Evolutionary conservation across 345 rosid species (phyloP), one percentile per base, ranked within the genome.

Genomic region (Psidium guajava): DNA sequence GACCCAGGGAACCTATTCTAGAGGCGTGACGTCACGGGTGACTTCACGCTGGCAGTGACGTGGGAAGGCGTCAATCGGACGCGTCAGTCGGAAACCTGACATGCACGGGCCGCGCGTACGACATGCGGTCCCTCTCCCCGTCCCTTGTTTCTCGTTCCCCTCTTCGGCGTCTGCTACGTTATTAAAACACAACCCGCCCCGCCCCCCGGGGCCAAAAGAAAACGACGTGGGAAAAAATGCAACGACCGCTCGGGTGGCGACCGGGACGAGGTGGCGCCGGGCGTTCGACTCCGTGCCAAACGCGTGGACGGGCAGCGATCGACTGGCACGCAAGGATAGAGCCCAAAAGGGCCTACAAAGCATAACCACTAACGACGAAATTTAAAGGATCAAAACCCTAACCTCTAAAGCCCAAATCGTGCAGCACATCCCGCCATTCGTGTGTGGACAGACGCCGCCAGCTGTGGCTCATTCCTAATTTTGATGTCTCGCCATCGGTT

Each of bases 371-470:
- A 1, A 47, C 49, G 1, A 8, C 49, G 49, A 49, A 49, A 49
- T 49, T 49, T 49, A 49, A 49, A 49, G 50, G 50, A 49, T 49
- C 11, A 1, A 49, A 49, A 47, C 49, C 0, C 47, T 11, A 47
- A 8, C 5, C 42, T 42, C 6, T 42, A 40, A 42, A 5, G 44
- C 50, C 50, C 9, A 47, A 64, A 0, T 1, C 4, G 4, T 1
- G 22, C 8, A 64, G 6, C 0, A 1, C 9, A 15, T 8, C 1
- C 0, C 18, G 2, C 16, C 1, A 64, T 32, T 16, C 2, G 2
- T 8, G 44, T 8, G 44, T 64, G 32, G 8, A 0, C 6, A 16
- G 1, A 64, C 7, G 9, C 0, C 0, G 2, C 8, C 11, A 16
- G 1, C 9, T 1, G 5, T 32, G 44, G 36, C 6, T 32, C 16